These are phyloP conservation scores for Thalassiosira hispida DNA, from an alignment of 352 stramenopile species.

Conservation along the genomic window DNA sequence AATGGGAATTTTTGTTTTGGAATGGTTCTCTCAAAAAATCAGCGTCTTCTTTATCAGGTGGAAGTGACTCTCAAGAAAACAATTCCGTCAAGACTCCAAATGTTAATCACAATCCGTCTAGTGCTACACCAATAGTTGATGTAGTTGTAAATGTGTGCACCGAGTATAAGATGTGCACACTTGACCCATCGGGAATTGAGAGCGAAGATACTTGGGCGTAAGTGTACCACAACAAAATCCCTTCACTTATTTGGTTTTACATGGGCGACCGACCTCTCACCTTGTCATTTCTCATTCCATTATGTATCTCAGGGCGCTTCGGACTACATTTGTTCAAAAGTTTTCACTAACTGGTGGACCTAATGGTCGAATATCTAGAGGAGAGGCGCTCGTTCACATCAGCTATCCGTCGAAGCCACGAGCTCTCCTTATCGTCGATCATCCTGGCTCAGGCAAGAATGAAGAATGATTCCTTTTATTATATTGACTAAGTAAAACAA, in stretches of 20 bases:
- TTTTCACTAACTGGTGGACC: slow-evolving; percentile 70
- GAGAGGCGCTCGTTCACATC: slow-evolving; percentile 79
- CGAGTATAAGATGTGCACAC: slow-evolving; percentile 79
- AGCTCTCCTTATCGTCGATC: no score
- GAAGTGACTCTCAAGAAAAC: not conserved
- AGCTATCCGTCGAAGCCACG: no score
- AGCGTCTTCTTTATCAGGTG: not conserved
- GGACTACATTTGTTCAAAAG: slow-evolving; percentile 79
- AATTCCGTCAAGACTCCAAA: not conserved
- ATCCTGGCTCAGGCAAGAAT: no score
- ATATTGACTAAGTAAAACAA: no score
- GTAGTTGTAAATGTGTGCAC: slow-evolving; percentile 65
- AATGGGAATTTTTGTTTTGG: slow-evolving; percentile 68
- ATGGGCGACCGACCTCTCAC: not conserved
- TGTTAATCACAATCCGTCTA: not conserved
- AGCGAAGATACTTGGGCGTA: slow-evolving; percentile 75
- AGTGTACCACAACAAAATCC: slow-evolving; percentile 21
- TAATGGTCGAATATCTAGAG: slow-evolving; percentile 65
- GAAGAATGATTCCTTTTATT: no score
- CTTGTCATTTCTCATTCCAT: slow-evolving; percentile 3
- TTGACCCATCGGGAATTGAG: slow-evolving; percentile 76
- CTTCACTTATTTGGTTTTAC: slow-evolving; percentile 2
- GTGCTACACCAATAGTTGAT: slow-evolving; percentile 36
- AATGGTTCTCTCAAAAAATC: slow-evolving; percentile 30
- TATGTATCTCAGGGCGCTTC: slow-evolving; percentile 38